Evolutionary conservation across 2,329 filamentous ascomycete genomes (phyloP).

Genomic region (Fusarium nanum): DNA sequence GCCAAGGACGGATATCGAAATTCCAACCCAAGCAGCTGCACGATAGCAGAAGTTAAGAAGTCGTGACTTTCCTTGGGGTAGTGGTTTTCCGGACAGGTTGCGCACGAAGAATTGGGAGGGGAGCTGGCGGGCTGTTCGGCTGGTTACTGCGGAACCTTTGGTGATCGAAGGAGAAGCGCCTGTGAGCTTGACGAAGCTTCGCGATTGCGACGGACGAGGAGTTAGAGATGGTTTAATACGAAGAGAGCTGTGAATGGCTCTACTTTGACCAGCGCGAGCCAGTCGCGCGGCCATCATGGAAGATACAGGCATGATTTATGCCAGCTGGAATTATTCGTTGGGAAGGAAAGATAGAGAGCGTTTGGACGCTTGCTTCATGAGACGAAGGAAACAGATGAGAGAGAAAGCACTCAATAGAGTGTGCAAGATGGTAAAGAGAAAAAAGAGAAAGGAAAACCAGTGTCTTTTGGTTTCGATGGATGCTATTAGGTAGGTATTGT

Average conservation of each 20-base stretch:
- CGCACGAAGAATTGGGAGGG: constrained; percentile 50
- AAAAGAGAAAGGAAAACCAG: neutral
- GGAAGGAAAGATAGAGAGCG: constrained; percentile 3
- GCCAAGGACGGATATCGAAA: constrained; percentile 78
- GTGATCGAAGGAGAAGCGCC: constrained; percentile 26
- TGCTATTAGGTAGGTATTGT: constrained; percentile 6
- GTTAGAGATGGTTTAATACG: constrained; percentile 22
- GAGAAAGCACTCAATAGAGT: constrained; percentile 21
- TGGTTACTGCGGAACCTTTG: constrained; percentile 16
- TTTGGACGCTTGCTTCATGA: constrained; percentile 26
- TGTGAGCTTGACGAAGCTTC: constrained; percentile 41
- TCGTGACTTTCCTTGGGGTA: constrained; percentile 61
- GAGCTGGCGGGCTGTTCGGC: constrained; percentile 21
- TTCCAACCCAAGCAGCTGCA: constrained; percentile 71
- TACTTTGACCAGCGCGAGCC: constrained; percentile 35
- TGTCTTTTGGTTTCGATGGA: constrained; percentile 1
- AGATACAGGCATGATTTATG: constrained; percentile 39
- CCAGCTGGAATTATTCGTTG: constrained; percentile 12
- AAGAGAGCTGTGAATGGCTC: constrained; percentile 25
- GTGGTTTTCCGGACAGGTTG: constrained; percentile 63
- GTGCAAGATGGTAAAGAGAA: constrained; percentile 5
- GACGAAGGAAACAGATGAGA: constrained; percentile 9
- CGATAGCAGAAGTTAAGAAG: constrained; percentile 73
- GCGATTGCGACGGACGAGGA: constrained; percentile 30
- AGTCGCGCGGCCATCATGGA: constrained; percentile 43